Evolutionary conservation across 1,284 basidiomycete genomes (phyloP), one percentile per base, ranked within the genome.

Genomic region (Volvariella surrecta): DNA sequence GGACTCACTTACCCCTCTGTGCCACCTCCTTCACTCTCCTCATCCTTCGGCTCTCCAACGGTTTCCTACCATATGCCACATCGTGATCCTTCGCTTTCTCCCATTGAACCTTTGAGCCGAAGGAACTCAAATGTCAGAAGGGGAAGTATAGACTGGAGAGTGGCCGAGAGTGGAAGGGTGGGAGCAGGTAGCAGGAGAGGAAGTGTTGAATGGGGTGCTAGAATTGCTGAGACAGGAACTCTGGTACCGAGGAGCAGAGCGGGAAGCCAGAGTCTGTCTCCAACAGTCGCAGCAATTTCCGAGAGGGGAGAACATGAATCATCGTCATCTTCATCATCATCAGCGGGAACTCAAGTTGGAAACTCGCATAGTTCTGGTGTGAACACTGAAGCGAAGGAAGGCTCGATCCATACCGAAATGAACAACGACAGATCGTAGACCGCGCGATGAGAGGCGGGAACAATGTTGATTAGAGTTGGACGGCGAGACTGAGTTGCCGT

Each of bases 21-120:
- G 0, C 78, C 78, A 2, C 82, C 82, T 16, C 79, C 82, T 4
- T 82, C 79, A 1, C 58, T 83, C 16, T 79, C 76, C 2, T 79
- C 76, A 4, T 82, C 79, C 3, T 74, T 80, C 48, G 81, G 81
- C 15, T 81, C 77, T 10, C 80, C 77, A 6, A 70, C 68, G 21
- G 64, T 73, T 18, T 64, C 72, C 4, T 70, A 67, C 43, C 62
- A 68, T 52, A 65, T 73, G 45, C 61, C 67, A 6, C 62, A 64
- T 48, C 60, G 63, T 21, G 71, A 72, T 24, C 60, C 56, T 15
- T 68, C 67, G 18, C 48, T 61, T 22, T 76, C 74, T 4, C 74
- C 77, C 8, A 61, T 62, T 9, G 76, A 76, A 46, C 64, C 72
- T 4, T 57, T 67, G 37, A 76, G 76, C 53, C 63, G 76, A 43